Percentiles rank a stretch among this genome's conserved stretches.
These are phyloP conservation scores for Spencermartinsiella ligniputridi DNA, from an alignment of 1,139 yeast species.

Conservation along the genomic window DNA sequence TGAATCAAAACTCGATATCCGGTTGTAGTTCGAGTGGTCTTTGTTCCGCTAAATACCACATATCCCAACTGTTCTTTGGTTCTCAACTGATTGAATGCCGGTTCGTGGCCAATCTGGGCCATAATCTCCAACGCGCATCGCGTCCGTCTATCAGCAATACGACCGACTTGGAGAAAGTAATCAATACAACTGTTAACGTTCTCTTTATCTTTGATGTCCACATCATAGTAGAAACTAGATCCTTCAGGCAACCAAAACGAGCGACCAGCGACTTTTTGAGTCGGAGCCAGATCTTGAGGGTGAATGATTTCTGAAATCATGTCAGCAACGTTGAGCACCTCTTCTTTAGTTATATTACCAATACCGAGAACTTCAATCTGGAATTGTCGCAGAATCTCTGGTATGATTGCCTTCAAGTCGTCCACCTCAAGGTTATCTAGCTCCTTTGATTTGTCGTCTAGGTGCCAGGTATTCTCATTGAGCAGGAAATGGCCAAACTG, in stretches of 20 bases:
- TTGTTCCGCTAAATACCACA: slow-evolving; percentile 77
- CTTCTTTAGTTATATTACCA: slow-evolving; percentile 65
- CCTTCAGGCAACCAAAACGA: slow-evolving; percentile 47
- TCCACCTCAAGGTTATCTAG: slow-evolving; percentile 47
- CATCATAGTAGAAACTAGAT: slow-evolving; percentile 47
- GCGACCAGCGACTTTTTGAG: slow-evolving; percentile 45
- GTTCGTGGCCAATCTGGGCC: slow-evolving; percentile 73
- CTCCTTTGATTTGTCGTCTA: slow-evolving; percentile 56
- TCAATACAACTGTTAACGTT: slow-evolving; percentile 86
- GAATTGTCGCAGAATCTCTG: slow-evolving; percentile 42
- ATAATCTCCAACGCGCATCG: slow-evolving; percentile 59
- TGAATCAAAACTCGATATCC: slow-evolving; percentile 81
- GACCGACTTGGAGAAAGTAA: slow-evolving; percentile 66
- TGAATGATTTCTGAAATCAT: slow-evolving; percentile 36
- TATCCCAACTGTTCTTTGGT: slow-evolving; percentile 91
- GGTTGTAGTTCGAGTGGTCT: slow-evolving; percentile 65
- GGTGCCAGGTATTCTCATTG: slow-evolving; percentile 65
- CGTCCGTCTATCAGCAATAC: slow-evolving; percentile 35
- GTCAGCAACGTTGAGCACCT: slow-evolving; percentile 49
- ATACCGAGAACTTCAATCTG: slow-evolving; percentile 68
- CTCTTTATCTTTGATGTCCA: slow-evolving; percentile 54
- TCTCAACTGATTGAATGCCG: slow-evolving; percentile 82
- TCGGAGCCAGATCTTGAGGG: slow-evolving; percentile 29
- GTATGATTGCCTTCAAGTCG: slow-evolving; percentile 47
- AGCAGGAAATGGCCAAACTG: slow-evolving; percentile 56